Conservation (phyloP, 176 grass and related monocot species). For the Zea luxurians region DNA sequence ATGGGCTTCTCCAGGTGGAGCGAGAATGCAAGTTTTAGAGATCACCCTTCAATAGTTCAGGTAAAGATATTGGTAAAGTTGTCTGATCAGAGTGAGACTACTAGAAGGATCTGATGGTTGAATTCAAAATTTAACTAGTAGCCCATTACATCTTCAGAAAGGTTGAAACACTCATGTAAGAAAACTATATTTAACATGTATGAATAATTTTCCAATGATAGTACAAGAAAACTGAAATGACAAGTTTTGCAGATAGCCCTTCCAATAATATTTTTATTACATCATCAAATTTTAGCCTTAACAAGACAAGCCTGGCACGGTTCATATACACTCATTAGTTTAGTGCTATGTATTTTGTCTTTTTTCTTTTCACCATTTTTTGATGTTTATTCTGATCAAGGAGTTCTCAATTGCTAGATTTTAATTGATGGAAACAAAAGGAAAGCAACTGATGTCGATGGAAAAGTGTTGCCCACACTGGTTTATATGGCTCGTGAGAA, state of each 20-base stretch:
- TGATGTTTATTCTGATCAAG: constrained; percentile 28
- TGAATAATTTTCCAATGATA: neutral
- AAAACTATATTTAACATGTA: neutral
- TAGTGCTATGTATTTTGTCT: constrained; percentile 17
- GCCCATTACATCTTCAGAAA: neutral
- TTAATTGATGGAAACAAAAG: constrained; percentile 52
- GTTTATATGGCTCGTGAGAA: constrained; percentile 80
- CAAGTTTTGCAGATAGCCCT: neutral
- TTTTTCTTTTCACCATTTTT: constrained; percentile 20
- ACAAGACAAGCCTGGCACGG: neutral
- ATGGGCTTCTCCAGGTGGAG: constrained; percentile 61
- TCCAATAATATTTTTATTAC: neutral
- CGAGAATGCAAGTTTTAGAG: constrained; percentile 35
- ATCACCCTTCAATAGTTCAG: constrained; percentile 68
- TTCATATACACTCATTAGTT: constrained; percentile 11
- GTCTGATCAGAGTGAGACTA: neutral
- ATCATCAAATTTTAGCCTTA: neutral
- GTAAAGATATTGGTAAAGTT: constrained; percentile 35
- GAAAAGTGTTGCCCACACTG: constrained; percentile 54
- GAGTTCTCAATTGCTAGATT: constrained; percentile 45
- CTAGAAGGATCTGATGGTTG: constrained; percentile 20
- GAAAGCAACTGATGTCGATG: constrained; percentile 46
- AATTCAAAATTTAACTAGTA: neutral
- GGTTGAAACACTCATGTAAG: constrained; percentile 13
- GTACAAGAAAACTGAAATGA: neutral